A percentile compares a stretch with the other conserved stretches of the same genome.
Evolutionary conservation across 169 alveolate species (phyloP).

Genomic region (Eimeria sp.): DNA sequence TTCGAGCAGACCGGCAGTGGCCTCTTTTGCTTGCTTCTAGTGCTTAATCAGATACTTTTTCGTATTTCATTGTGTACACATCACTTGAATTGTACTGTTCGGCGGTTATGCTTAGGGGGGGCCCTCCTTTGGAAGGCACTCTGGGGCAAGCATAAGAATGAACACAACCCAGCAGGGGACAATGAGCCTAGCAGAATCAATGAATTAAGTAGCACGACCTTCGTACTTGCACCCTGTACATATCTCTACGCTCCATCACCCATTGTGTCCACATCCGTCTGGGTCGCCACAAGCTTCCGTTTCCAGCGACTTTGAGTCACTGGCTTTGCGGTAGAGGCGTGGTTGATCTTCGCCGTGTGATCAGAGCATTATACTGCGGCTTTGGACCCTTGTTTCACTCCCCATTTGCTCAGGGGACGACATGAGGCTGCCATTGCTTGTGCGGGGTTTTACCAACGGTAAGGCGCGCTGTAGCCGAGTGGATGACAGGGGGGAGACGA

Average conservation of each 20-base stretch:
- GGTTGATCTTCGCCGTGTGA: background rate
- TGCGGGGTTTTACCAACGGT: slow-evolving; percentile 19
- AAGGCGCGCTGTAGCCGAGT: slow-evolving; percentile 4
- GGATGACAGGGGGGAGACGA: background rate
- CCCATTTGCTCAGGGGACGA: slow-evolving; percentile 41
- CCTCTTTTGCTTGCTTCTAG: slow-evolving; percentile 13
- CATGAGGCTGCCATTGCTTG: slow-evolving; percentile 36
- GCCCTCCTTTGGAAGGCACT: background rate
- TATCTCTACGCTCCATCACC: background rate
- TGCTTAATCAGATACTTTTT: background rate
- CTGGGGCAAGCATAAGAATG: background rate
- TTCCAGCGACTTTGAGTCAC: background rate
- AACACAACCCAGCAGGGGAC: background rate
- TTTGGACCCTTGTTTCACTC: background rate
- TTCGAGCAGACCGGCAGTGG: slow-evolving; percentile 28
- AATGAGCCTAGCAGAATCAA: background rate
- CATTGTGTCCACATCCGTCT: background rate
- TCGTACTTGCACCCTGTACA: background rate
- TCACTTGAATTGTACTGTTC: slow-evolving; percentile 12
- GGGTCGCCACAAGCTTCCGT: background rate
- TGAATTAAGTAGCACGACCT: background rate
- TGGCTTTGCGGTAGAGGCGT: background rate
- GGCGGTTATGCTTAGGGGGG: background rate
- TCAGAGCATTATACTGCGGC: background rate
- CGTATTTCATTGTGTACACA: slow-evolving; percentile 16